Evolutionary conservation across 1,139 yeast genomes (phyloP), one percentile per base, ranked within the genome.

Genomic region (Pneumocystis murina): DNA sequence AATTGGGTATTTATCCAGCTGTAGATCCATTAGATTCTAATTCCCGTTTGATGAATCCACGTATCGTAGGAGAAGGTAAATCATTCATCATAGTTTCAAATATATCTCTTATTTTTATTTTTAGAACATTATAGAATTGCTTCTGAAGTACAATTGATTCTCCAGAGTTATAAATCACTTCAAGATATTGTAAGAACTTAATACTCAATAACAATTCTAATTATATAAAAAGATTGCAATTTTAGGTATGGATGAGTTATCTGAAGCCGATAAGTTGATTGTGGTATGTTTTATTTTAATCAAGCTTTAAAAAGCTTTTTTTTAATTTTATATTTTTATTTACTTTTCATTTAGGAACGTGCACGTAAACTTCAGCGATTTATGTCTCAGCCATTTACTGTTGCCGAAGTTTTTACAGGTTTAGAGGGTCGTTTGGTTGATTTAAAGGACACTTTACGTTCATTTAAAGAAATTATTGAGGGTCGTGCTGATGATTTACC

Each of bases 231-330:
- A 43, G 54, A 92, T 92, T 85, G 98, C 98, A 81, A 92, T 92
- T 85, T 87, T 92, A 80, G 98, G 98, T 91, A 92, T 92, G 98
- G 98, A 92, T 81, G 98, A 92, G 84, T 85, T 92, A 82, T 90
- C 97, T 71, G 98, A 92, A 84, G 81, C 86, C 74, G 98, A 92
- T 82, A 92, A 92, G 84, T 86, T 92, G 78, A 92, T 97, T 71
- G 98, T 92, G 80, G 54, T 43, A 43, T 43, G 54, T 43, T 43
- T 20, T 43, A n/a, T 8, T 12, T 20, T 6, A 5, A n/a, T 17
- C 7, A 38, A 7, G 35, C 35, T 6, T 33, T 33, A 33, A 33
- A n/a, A 33, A 7, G 35, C 35, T 33, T 33, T 43, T 43, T 43
- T 20, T 20, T 7, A 5, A 20, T 2, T 17, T 17, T n/a, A 43